Conservation (phyloP, 768 basidiomycete species). For the Termitomyces sp. region DNA sequence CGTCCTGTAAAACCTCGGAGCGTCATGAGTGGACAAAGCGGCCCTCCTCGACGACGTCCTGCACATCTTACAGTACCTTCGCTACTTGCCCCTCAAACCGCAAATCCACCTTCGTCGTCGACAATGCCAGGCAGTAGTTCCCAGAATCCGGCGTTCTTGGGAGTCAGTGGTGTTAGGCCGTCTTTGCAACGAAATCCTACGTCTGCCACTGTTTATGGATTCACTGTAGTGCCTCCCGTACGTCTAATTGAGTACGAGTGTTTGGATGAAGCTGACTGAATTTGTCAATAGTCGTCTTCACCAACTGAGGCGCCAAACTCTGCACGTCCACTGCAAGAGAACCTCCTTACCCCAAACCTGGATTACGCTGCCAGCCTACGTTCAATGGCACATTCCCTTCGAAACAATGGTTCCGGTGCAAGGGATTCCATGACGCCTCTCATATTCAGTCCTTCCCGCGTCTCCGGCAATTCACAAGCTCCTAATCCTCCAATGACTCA, state of each 20-base stretch:
- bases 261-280: not conserved
- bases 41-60: slow-evolving; percentile 12
- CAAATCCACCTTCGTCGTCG: not conserved
- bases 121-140: not conserved
- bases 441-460: not conserved
- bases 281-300: slow-evolving; percentile 11
- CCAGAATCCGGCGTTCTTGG: not conserved
- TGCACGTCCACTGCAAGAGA: slow-evolving; percentile 2
- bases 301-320: slow-evolving; percentile 13
- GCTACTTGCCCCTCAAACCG: slow-evolving; percentile 8
- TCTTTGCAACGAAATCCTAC: slow-evolving; percentile 1
- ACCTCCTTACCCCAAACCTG: slow-evolving; percentile 11
- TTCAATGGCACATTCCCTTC: not conserved
- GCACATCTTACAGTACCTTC: slow-evolving; percentile 15
- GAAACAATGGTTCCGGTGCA: not conserved
- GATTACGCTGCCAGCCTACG: slow-evolving; percentile 1
- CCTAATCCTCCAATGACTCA: not conserved
- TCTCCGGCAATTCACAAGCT: not conserved
- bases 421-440: not conserved
- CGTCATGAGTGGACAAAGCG: not conserved
- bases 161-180: not conserved
- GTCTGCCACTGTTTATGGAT: slow-evolving; percentile 11
- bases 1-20: not conserved
- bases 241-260: not conserved
- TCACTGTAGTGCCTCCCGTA: slow-evolving; percentile 17